Conservation (phyloP, 2,329 filamentous ascomycete genomes). For the Berkeleyomyces rouxiae region DNA sequence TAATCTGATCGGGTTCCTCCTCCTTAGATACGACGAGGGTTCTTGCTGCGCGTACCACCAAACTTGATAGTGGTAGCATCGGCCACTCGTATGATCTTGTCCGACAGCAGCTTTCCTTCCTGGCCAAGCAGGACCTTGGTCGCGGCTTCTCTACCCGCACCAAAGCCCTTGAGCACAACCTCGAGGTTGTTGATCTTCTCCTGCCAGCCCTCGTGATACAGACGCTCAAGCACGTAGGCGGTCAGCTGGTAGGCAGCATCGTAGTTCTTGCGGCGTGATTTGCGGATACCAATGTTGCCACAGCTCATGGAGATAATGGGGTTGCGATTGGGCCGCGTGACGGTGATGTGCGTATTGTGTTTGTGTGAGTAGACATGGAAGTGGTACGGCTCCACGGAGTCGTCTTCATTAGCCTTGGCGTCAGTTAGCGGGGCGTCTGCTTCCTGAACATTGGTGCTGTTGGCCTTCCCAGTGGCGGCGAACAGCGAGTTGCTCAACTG, state of each 20-base stretch:
- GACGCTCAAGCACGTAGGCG: conserved; percentile 65
- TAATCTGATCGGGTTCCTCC: not conserved
- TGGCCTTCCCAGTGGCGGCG: not conserved
- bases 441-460: not conserved
- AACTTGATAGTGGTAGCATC: conserved; percentile 89
- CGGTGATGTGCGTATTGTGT: conserved; percentile 90
- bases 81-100: conserved; percentile 61
- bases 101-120: conserved; percentile 61
- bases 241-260: conserved; percentile 86
- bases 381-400: conserved; percentile 51
- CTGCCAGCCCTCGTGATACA: conserved; percentile 67
- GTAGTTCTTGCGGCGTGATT: conserved; percentile 63
- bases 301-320: conserved; percentile 65
- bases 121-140: conserved; percentile 75
- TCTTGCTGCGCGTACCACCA: conserved; percentile 76
- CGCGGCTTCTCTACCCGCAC: conserved; percentile 71
- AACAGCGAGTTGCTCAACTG: conserved; percentile 5
- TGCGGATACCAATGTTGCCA: conserved; percentile 84
- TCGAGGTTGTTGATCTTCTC: conserved; percentile 62
- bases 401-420: conserved; percentile 13
- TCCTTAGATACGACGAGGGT: conserved; percentile 55
- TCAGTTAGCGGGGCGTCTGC: conserved; percentile 9
- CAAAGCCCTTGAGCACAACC: conserved; percentile 71
- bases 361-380: conserved; percentile 75
- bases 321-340: conserved; percentile 65